phyloP scores from a whole-genome alignment of 768 basidiomycete genomes.

The Peribolospora baueri region DNA sequence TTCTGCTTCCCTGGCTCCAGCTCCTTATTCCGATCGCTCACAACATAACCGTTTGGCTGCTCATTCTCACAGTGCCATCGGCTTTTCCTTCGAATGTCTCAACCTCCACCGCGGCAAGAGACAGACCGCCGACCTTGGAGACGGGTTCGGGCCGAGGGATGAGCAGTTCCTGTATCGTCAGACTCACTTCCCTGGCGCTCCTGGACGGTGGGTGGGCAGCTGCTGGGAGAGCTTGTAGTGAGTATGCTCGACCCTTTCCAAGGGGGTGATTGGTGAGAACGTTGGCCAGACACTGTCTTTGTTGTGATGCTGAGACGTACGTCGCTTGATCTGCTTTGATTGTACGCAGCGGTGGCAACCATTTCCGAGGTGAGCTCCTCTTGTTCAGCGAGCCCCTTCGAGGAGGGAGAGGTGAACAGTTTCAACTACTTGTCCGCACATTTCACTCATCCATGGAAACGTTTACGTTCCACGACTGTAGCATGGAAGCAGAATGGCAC shows the following conservation, averaged over 20 bases:
- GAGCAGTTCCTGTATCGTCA: neutral
- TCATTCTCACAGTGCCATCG: neutral
- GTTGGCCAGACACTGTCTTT: too few relatives aligned
- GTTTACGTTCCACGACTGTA: too few relatives aligned
- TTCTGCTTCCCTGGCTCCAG: too few relatives aligned
- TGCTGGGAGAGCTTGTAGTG: too few relatives aligned
- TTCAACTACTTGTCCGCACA: too few relatives aligned
- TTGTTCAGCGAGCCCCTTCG: too few relatives aligned
- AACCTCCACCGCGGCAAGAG: neutral
- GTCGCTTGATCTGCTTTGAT: too few relatives aligned
- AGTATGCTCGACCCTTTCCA: neutral
- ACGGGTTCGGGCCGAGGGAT: neutral
- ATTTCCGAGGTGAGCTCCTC: neutral
- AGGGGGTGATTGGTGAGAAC: neutral
- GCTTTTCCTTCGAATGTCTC: conserved; percentile 2
- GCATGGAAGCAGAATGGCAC: conserved; percentile 3
- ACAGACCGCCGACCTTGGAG: neutral
- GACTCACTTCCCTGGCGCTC: neutral
- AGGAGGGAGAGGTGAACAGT: too few relatives aligned
- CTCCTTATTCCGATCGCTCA: too few relatives aligned
- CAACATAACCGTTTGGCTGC: neutral
- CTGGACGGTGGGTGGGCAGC: too few relatives aligned
- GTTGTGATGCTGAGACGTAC: too few relatives aligned
- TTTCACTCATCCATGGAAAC: too few relatives aligned
- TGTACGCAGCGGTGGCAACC: neutral